Percentiles rank a stretch among this genome's conserved stretches.
Conservation (phyloP, 108 stramenopile species). For the Epithemia pelagica region DNA sequence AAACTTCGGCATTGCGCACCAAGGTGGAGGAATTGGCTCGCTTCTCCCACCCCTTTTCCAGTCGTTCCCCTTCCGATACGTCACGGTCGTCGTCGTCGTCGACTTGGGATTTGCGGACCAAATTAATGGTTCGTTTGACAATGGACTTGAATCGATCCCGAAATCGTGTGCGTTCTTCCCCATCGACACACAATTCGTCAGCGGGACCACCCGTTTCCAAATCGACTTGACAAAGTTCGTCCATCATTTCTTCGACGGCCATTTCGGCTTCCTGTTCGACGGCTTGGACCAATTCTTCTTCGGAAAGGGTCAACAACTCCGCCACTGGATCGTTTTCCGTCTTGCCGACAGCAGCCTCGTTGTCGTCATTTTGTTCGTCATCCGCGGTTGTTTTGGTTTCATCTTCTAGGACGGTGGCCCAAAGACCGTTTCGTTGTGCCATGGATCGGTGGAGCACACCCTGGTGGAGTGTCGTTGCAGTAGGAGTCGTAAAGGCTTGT, state of each 20-base stretch:
- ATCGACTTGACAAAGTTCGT: constrained; percentile 66
- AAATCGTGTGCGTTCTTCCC: constrained; percentile 35
- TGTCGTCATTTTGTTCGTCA: background rate
- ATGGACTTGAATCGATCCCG: constrained; percentile 44
- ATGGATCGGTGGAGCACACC: too few relatives aligned
- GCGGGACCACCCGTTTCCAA: constrained; percentile 36
- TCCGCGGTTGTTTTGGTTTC: background rate
- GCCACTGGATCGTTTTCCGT: background rate
- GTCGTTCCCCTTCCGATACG: constrained; percentile 53
- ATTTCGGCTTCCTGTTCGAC: constrained; percentile 55
- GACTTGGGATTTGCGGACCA: constrained; percentile 26
- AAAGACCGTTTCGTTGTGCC: too few relatives aligned
- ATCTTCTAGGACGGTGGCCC: background rate
- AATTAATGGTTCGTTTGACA: constrained; percentile 42
- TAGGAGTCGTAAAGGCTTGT: too few relatives aligned
- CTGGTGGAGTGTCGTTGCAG: too few relatives aligned
- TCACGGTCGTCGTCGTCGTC: constrained; percentile 22
- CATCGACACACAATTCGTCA: constrained; percentile 66
- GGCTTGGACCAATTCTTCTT: constrained; percentile 18
- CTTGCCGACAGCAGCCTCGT: background rate
- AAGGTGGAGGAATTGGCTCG: constrained; percentile 56
- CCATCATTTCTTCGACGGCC: constrained; percentile 42
- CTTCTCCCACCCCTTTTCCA: constrained; percentile 75
- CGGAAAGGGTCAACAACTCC: background rate
- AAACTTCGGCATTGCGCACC: constrained; percentile 76